Percentiles rank a stretch among this genome's conserved stretches.
Conservation (phyloP, 495 filamentous ascomycete species). For the Penicillium desertorum region DNA sequence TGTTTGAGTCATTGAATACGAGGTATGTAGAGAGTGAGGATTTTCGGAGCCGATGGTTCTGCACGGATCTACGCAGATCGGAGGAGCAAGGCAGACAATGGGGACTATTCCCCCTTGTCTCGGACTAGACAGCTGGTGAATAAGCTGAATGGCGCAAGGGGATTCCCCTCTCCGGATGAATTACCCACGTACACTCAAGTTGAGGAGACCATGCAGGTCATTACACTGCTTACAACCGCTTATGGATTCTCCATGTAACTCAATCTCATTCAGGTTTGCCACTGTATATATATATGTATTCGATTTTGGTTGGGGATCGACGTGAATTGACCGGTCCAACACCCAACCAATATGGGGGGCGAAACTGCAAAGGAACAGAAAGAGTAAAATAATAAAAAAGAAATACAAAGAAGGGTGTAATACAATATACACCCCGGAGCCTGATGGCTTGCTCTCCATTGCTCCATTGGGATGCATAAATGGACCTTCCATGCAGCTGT, state of each 20-base stretch:
- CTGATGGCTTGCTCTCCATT: constrained; percentile 3
- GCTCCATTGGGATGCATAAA: constrained; percentile 13
- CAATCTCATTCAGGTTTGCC: constrained; percentile 7
- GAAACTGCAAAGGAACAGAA: constrained; percentile 4
- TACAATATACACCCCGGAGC: constrained; percentile 8
- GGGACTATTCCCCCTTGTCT: constrained; percentile 13
- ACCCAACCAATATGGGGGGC: background rate
- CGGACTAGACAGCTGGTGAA: constrained; percentile 10
- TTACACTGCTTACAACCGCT: background rate
- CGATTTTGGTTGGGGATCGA: background rate
- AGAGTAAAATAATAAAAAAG: background rate
- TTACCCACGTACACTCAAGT: background rate
- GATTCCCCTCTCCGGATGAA: constrained; percentile 9
- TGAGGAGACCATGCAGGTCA: constrained; percentile 6
- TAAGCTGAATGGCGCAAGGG: constrained; percentile 15
- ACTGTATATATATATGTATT: background rate
- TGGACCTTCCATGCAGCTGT: constrained; percentile 16
- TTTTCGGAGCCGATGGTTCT: background rate
- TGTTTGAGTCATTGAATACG: background rate
- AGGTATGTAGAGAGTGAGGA: background rate
- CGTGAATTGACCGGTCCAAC: background rate
- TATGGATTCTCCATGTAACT: background rate
- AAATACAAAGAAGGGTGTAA: background rate
- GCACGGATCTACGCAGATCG: constrained; percentile 4
- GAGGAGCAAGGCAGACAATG: constrained; percentile 6